Evolutionary conservation across 352 stramenopile species (phyloP).

Genomic region (Thraustochytrium sp.): DNA sequence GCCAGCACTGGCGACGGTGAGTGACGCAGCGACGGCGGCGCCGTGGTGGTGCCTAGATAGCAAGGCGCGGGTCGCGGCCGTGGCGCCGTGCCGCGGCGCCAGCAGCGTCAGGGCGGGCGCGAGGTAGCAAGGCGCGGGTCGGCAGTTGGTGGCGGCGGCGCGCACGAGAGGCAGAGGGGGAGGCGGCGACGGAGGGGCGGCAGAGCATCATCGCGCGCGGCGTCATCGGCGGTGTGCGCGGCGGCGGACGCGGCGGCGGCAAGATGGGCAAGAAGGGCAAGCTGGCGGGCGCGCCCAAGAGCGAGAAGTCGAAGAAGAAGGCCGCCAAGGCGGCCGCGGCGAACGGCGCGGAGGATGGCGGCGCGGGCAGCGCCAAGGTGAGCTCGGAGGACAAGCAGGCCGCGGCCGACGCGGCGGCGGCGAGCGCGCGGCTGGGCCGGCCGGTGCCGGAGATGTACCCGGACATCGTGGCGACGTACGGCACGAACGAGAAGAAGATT

Average conservation of each 20-base stretch:
- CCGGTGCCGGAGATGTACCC: conserved; percentile 44
- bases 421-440: neutral
- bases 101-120: too few species aligned
- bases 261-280: conserved; percentile 34
- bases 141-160: too few species aligned
- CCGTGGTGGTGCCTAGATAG: too few species aligned
- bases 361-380: neutral
- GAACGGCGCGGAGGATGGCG: too few species aligned
- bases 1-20: too few species aligned
- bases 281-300: neutral
- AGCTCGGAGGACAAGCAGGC: neutral
- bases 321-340: neutral
- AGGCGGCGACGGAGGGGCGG: too few species aligned
- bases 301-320: conserved; percentile 29
- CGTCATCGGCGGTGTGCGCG: neutral
- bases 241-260: neutral
- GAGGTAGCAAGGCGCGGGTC: too few species aligned
- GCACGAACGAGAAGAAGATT: conserved; percentile 44
- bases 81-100: too few species aligned
- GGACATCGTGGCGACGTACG: conserved; percentile 42
- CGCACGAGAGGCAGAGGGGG: too few species aligned
- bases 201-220: neutral
- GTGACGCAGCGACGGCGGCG: too few species aligned
- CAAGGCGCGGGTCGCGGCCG: too few species aligned
- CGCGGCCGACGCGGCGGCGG: conserved; percentile 5